Percentiles rank a stretch among this genome's conserved stretches.
Evolutionary conservation across 176 grass and related monocot genomes (phyloP).

Genomic region (Saccharum spontaneum): DNA sequence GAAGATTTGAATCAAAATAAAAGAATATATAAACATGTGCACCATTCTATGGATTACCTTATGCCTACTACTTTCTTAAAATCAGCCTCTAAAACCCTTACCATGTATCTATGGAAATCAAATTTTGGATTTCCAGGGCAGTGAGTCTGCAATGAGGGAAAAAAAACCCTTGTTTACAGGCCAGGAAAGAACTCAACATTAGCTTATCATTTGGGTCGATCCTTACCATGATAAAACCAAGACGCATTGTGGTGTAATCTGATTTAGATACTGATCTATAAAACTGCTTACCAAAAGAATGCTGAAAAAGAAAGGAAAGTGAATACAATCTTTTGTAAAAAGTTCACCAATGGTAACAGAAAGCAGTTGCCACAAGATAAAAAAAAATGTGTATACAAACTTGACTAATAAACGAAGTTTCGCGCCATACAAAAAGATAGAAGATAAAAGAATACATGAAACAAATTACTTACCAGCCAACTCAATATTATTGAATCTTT

Average conservation of each 20-base stretch:
- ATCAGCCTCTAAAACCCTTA: conserved; percentile 90
- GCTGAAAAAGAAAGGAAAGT: conserved; percentile 42
- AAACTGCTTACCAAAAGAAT: conserved; percentile 91
- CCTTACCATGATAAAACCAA: conserved; percentile 91
- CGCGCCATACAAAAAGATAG: conserved; percentile 7
- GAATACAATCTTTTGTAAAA: background rate
- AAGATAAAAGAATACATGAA: background rate
- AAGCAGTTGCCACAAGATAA: background rate
- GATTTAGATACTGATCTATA: conserved; percentile 64
- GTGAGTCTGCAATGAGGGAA: conserved; percentile 58
- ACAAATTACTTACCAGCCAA: conserved; percentile 83
- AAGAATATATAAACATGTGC: conserved; percentile 10
- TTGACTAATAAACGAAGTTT: background rate
- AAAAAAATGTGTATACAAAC: background rate
- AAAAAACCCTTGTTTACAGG: conserved; percentile 3
- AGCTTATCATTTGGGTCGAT: conserved; percentile 13
- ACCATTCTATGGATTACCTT: conserved; percentile 55
- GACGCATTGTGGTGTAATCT: conserved; percentile 80
- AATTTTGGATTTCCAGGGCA: conserved; percentile 73
- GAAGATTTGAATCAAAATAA: background rate
- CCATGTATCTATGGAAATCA: conserved; percentile 93
- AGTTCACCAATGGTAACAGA: background rate
- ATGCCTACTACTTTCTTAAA: conserved; percentile 97
- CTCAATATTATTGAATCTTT: conserved; percentile 78
- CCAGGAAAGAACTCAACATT: background rate